Conservation (phyloP, 352 stramenopile genomes). For the Pythium grandisporangium region DNA sequence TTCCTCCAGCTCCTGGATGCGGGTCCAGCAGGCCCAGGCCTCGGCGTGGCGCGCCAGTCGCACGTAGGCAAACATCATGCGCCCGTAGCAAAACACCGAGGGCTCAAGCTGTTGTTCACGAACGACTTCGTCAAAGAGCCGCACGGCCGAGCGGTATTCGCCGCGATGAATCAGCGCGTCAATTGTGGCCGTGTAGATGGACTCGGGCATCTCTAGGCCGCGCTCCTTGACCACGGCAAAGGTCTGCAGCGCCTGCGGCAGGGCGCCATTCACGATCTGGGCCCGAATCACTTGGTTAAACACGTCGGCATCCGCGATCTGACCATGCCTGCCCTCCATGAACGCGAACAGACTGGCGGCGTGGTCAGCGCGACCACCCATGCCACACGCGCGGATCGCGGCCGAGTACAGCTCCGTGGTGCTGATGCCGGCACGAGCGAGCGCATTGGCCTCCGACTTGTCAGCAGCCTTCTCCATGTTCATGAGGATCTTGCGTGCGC, state of each 20-base stretch:
- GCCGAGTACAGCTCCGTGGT: constrained; percentile 39
- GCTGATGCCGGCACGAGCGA: no score
- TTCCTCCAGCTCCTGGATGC: constrained; percentile 45
- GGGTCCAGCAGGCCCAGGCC: constrained; percentile 60
- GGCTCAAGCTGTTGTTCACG: constrained; percentile 42
- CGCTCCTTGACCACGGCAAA: constrained; percentile 50
- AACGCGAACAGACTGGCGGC: constrained; percentile 43
- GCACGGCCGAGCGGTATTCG: constrained; percentile 59
- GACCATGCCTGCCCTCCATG: constrained; percentile 52
- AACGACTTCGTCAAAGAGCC: constrained; percentile 73
- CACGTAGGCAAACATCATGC: constrained; percentile 72
- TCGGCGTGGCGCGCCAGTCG: constrained; percentile 52
- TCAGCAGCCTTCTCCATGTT: constrained; percentile 18
- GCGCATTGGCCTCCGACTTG: constrained; percentile 14
- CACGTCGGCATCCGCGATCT: constrained; percentile 26
- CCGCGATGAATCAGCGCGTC: constrained; percentile 45
- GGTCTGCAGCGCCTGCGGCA: constrained; percentile 69
- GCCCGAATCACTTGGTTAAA: constrained; percentile 72
- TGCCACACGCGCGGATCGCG: constrained; percentile 61
- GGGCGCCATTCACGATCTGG: constrained; percentile 56
- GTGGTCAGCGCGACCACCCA: constrained; percentile 38
- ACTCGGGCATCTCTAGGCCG: constrained; percentile 38
- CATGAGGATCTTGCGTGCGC: constrained; percentile 36
- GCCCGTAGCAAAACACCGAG: constrained; percentile 63
- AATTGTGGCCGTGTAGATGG: constrained; percentile 72